A percentile compares a stretch with the other conserved stretches of the same genome.
Evolutionary conservation across 805 yeast species (phyloP).

Genomic region (Sugiyamaella americana): DNA sequence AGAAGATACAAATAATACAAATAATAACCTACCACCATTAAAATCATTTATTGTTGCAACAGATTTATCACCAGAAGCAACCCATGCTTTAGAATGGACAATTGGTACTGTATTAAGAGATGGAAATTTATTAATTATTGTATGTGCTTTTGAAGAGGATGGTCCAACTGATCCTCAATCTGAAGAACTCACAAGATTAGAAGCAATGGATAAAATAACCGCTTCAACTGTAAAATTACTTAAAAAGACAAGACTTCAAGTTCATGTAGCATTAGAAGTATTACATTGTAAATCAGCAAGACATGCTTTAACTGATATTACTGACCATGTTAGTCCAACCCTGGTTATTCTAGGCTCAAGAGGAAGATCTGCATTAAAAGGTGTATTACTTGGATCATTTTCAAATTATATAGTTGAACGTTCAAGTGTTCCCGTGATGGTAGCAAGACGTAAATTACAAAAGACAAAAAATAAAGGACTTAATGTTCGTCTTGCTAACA

Average conservation of each 20-base stretch:
- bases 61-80: constrained; percentile 78
- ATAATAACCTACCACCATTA: constrained; percentile 15
- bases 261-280: constrained; percentile 67
- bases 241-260: constrained; percentile 61
- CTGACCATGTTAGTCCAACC: constrained; percentile 66
- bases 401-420: constrained; percentile 68
- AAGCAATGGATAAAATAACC: constrained; percentile 42
- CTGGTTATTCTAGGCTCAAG: constrained; percentile 71
- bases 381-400: constrained; percentile 66
- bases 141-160: constrained; percentile 37
- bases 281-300: constrained; percentile 72
- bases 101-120: constrained; percentile 79
- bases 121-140: constrained; percentile 73
- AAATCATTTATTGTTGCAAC: constrained; percentile 69
- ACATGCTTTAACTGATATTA: constrained; percentile 61
- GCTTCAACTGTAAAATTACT: constrained; percentile 40
- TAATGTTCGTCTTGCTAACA: constrained; percentile 35
- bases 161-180: constrained; percentile 3
- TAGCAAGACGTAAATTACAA: constrained; percentile 64
- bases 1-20: constrained; percentile 19
- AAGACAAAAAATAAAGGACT: constrained; percentile 57
- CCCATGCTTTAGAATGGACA: constrained; percentile 81
- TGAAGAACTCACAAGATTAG: constrained; percentile 37
- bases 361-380: constrained; percentile 65
- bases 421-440: constrained; percentile 74